Base-by-base conservation (phyloP, 164 flowering plant genomes). In the Pachysandra terminalis region DNA sequence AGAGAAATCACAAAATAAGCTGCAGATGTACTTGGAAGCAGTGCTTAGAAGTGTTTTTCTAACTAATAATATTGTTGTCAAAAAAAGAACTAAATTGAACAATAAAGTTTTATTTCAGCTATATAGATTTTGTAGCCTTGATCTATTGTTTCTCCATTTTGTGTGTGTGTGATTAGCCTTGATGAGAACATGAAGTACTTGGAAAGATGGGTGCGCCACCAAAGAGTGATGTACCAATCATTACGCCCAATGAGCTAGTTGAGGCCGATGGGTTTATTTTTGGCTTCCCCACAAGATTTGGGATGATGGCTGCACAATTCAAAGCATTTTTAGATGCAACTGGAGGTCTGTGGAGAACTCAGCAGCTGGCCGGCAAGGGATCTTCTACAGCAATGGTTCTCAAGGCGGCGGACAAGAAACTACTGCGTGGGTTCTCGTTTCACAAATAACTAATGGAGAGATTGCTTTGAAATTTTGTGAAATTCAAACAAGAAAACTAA, bases 341-440 rank as follows among this genome's bases (percentile, higher is more conserved):
- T 26, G 88, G 88, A 16, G 86, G 83, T 17, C 71, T 82, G 17
- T 86, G 90, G 90, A 71, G 79, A 62, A 61, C 86, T 16, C 88
- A 84, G 64, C 52, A 64, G 48, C 81, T 86, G 17, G 90, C 87
- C 0, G 90, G 90, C 56, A 86, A 86, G 75, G 90, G 19, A 75
- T 84, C 62, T 84, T 86, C 74, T 84, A 69, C 76, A 77, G 88
- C 84, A 84, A 88, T 56, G 90, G 83, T 10, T 84, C 88, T 56
- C 90, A 86, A 68, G 90, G 90, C 17, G 90, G 90, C 28, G 90
- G 90, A 19, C 90, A 86, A 70, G 90, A 86, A 79, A 86, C 88
- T 16, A 86, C 90, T 2, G 67, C 90, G 90, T 86, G 65, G 78
- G 90, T 72, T 54, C 64, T 51, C 56, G 66, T 67, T 59, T 35